phyloP scores from a whole-genome alignment of 2,329 filamentous ascomycete genomes.

The Fusarium dimerum region DNA sequence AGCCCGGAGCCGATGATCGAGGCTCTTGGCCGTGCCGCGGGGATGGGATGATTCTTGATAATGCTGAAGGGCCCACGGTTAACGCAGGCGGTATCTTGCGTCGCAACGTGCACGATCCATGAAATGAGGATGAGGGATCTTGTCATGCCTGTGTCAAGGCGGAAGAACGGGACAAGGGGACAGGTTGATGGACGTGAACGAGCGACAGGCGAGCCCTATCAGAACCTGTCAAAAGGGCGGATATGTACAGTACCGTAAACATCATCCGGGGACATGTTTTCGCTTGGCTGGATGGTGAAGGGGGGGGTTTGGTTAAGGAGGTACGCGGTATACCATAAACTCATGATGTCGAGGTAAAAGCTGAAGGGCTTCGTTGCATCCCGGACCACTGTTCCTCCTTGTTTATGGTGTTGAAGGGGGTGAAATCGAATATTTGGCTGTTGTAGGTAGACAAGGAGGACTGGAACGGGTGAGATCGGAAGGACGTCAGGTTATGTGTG shows the following conservation, averaged over 20 bases:
- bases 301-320: too few species aligned
- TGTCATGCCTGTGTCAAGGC: background rate
- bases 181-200: background rate
- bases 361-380: background rate
- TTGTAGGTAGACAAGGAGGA: too few species aligned
- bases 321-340: too few species aligned
- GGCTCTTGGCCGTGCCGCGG: background rate
- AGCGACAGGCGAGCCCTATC: background rate
- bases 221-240: background rate
- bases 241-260: background rate
- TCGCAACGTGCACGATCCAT: background rate
- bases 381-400: background rate
- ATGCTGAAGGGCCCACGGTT: too few species aligned
- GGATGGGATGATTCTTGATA: too few species aligned
- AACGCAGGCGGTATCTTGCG: too few species aligned
- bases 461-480: constrained; percentile 16
- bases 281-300: background rate
- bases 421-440: background rate
- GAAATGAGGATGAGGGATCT: background rate
- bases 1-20: background rate
- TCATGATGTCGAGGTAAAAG: background rate
- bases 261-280: background rate
- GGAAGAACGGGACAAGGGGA: background rate
- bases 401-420: background rate
- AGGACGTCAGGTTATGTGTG: constrained; percentile 16